Base-by-base conservation (phyloP, 768 basidiomycete genomes). In the Termitomyces sp. region DNA sequence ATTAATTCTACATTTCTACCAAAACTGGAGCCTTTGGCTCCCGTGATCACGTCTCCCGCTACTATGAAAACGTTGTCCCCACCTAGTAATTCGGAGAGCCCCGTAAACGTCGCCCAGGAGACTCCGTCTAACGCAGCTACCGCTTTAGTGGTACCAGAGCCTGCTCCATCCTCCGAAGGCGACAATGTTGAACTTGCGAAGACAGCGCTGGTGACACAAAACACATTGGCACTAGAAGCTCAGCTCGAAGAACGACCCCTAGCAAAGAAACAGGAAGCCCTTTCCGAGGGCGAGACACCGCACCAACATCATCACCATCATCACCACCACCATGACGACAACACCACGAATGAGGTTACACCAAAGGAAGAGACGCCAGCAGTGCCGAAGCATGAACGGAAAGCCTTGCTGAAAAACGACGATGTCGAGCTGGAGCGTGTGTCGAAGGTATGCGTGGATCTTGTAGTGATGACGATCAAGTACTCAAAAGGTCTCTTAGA, bases 1-100 rank as follows among this genome's bases (percentile, higher is more conserved):
- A 99, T 99, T 71, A 99, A 99, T 69, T 92, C 92, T 5, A 82
- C 94, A 0, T 95, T 96, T 73, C 78, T 97, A 19, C 95, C 95
- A 31, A 93, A 93, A 71, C 64, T 86, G 50, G 80, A 86, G 60
- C 77, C 86, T 32, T 60, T 85, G 55, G 71, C 78, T 41, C 70
- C 79, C 55, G 57, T 73, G 10, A 57, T 71, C 31, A 65, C 72
- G 19, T 69, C 68, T 55, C 66, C 65, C 42, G 54, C 70, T 44
- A 46, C 62, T 53, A 53, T 31, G 3, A 59, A 53, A 52, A 44
- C 44, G 9, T n/a, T 51, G 16, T 42, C 54, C 12, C 16, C 53
- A 32, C 25, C 51, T 25, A 6, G 29, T 11, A 42, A 46, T 11
- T 21, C 29, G 21, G 54, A 56, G 25, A 42, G 29, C 5, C 17